Evolutionary conservation across 2,329 filamentous ascomycete genomes (phyloP).

Genomic region (Nigrograna mackinnonii): DNA sequence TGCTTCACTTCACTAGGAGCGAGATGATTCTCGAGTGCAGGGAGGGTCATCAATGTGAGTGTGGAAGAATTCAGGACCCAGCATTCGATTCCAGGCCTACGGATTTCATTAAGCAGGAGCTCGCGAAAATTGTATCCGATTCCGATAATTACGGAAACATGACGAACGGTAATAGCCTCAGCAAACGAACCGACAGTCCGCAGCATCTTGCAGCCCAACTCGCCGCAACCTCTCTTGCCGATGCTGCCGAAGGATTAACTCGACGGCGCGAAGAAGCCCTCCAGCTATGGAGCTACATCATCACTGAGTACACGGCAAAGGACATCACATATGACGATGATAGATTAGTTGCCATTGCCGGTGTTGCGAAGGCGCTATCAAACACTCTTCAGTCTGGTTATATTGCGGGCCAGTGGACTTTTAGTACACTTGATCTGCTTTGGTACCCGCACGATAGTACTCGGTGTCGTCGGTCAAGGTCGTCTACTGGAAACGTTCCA

Average conservation of each 20-base stretch:
- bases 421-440: conserved; percentile 34
- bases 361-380: conserved; percentile 31
- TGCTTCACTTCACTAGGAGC: conserved; percentile 37
- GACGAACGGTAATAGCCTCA: conserved; percentile 8
- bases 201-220: conserved; percentile 34
- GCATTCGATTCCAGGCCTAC: conserved; percentile 34
- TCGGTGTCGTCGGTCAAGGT: conserved; percentile 25
- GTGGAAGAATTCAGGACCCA: conserved; percentile 33
- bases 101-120: conserved; percentile 38
- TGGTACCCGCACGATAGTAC: conserved; percentile 38
- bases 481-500: conserved; percentile 24
- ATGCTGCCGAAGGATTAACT: conserved; percentile 15
- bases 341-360: conserved; percentile 32
- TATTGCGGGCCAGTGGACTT: conserved; percentile 41
- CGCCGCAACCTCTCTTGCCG: conserved; percentile 27
- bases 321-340: conserved; percentile 36
- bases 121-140: conserved; percentile 26
- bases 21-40: conserved; percentile 42
- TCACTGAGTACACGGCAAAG: conserved; percentile 39
- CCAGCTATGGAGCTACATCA: conserved; percentile 38
- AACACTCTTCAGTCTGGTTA: conserved; percentile 32
- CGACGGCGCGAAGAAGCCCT: conserved; percentile 29
- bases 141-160: conserved; percentile 10
- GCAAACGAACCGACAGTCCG: conserved; percentile 16
- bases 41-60: conserved; percentile 40